phyloP scores from a whole-genome alignment of 768 basidiomycete genomes.

The Agaricus blazei region DNA sequence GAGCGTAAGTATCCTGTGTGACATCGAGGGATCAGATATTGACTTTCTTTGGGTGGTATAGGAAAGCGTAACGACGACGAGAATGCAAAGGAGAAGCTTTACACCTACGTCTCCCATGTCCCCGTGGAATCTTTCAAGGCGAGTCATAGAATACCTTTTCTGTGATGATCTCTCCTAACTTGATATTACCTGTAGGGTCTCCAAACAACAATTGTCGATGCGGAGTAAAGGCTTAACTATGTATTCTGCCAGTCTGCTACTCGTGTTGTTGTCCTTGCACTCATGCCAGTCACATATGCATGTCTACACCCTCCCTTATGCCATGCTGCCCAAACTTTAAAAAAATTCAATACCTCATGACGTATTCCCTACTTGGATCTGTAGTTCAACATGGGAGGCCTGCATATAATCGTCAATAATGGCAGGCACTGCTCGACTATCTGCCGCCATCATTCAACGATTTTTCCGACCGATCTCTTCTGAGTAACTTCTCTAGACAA shows the following conservation, averaged over 20 bases:
- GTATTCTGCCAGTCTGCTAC: not conserved
- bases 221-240: slow-evolving; percentile 46
- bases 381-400: no score
- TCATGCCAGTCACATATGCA: slow-evolving; percentile 4
- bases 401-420: no score
- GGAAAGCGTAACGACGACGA: slow-evolving; percentile 99
- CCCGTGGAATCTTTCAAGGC: slow-evolving; percentile 84
- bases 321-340: not conserved
- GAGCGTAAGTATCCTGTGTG: slow-evolving; percentile 54
- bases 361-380: no score
- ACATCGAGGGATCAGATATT: not conserved
- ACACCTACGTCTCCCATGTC: slow-evolving; percentile 83
- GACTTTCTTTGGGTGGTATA: slow-evolving; percentile 22
- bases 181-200: slow-evolving; percentile 52
- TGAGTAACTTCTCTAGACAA: no score
- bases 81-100: slow-evolving; percentile 97
- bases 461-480: no score
- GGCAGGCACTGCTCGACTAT: no score
- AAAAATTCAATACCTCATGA: no score
- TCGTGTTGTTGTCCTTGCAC: not conserved
- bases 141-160: slow-evolving; percentile 17
- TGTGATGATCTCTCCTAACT: not conserved
- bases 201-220: slow-evolving; percentile 77
- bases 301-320: not conserved
- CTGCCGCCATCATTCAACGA: no score